phyloP scores from a whole-genome alignment of 176 grass and related monocot genomes.

The Triticum monococcum region DNA sequence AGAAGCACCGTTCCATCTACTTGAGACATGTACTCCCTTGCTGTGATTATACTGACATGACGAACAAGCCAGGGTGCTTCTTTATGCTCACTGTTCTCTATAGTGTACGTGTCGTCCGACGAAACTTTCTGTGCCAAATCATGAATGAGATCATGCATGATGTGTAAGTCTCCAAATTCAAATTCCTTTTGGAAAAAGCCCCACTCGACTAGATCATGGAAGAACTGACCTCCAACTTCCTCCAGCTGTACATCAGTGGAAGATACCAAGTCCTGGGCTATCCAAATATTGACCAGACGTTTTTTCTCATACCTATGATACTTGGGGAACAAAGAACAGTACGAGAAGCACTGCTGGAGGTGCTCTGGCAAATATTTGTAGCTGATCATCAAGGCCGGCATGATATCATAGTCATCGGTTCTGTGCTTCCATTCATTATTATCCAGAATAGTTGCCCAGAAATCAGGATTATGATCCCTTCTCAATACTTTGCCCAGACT shows the following conservation, averaged over 20 bases:
- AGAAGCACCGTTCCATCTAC: neutral
- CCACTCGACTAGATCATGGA: conserved; percentile 2
- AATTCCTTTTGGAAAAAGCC: conserved; percentile 4
- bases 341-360: conserved; percentile 25
- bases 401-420: neutral
- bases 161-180: neutral
- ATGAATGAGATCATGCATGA: conserved; percentile 30
- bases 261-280: conserved; percentile 18
- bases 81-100: neutral
- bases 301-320: neutral
- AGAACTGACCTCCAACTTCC: conserved; percentile 8
- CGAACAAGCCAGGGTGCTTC: neutral
- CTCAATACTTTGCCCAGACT: conserved; percentile 25
- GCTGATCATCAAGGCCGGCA: conserved; percentile 30
- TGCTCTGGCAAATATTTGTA: conserved; percentile 24
- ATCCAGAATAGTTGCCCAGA: conserved; percentile 21
- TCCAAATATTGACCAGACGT: conserved; percentile 29
- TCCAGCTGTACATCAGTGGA: neutral
- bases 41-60: conserved; percentile 14
- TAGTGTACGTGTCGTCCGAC: neutral
- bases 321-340: conserved; percentile 27
- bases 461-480: neutral
- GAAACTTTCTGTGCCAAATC: conserved; percentile 24
- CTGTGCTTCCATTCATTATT: conserved; percentile 31
- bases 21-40: neutral